These are phyloP conservation scores for Microdochium trichocladiopsis DNA, from an alignment of 2,329 filamentous ascomycete genomes.

Conservation along the genomic window DNA sequence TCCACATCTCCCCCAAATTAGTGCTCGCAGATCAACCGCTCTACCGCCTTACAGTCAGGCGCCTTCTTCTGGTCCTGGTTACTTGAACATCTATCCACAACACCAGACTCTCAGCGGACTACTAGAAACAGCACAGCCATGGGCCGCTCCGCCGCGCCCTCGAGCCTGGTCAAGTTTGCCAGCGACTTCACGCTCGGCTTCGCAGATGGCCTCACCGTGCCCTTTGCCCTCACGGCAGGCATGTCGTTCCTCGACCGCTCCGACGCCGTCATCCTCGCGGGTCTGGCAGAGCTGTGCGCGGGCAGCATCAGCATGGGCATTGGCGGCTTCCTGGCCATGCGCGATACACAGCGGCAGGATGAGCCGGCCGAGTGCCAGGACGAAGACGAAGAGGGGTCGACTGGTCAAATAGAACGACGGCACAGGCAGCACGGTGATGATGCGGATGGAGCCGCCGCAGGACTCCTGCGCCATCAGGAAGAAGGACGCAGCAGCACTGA, in stretches of 20 bases:
- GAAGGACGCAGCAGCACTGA: neutral
- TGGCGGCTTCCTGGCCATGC: conserved; percentile 65
- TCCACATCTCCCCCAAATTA: too few relatives aligned
- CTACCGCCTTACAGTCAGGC: too few relatives aligned
- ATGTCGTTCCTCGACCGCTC: conserved; percentile 60
- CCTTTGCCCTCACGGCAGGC: conserved; percentile 71
- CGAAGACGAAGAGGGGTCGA: conserved; percentile 4
- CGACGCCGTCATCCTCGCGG: conserved; percentile 62
- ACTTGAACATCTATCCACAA: too few relatives aligned
- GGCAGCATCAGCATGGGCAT: conserved; percentile 74
- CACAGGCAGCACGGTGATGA: neutral
- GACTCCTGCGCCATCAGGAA: neutral
- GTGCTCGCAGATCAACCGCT: too few relatives aligned
- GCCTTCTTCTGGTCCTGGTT: too few relatives aligned
- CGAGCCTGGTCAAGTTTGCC: neutral
- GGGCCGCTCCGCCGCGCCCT: neutral
- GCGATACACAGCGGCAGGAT: conserved; percentile 32
- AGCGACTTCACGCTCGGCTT: conserved; percentile 66
- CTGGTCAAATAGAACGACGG: too few relatives aligned
- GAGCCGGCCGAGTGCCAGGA: conserved; percentile 1
- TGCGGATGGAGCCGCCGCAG: conserved; percentile 9
- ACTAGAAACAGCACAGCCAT: too few relatives aligned
- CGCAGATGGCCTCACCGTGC: conserved; percentile 72
- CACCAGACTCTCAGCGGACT: too few relatives aligned
- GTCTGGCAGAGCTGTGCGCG: conserved; percentile 67